Evolutionary conservation across 495 filamentous ascomycete genomes (phyloP), one percentile per base, ranked within the genome.

Genomic region (Penicillium steckii): DNA sequence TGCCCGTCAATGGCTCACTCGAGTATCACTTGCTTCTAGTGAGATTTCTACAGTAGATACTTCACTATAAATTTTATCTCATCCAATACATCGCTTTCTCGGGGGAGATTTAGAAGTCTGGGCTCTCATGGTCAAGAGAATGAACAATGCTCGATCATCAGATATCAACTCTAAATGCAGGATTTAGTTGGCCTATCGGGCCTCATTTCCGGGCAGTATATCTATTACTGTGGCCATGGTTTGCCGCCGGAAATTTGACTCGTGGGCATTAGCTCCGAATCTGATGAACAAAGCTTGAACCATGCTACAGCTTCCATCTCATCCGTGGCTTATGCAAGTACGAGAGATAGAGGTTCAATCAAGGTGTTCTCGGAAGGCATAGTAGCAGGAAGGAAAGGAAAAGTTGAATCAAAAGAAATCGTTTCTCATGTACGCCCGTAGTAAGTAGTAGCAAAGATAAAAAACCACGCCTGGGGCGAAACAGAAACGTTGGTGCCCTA

Each of bases 261-360:
- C 44, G 62, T 35, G 62, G 62, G 50, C 62, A 35, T 59, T 6
- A 24, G 30, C 44, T 47, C 61, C 61, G 61, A 24, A 25, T 15
- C 37, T 18, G 21, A 13, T 21, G 21, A 23, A 33, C 12, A 42
- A 30, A 26, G 32, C 7, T 15, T 35, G n/a, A 46, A 23, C 18
- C 46, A 26, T 49, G 26, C 35, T 8, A 29, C n/a, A 15, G n/a
- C 3, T 18, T 1, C 7, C 12, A n/a, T 8, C 1, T 9, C 12
- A 49, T n/a, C 44, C 57, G 48, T 45, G 47, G 52, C 26, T 48
- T 43, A 3, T 7, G 0, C 18, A 1, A 17, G n/a, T 13, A 38
- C 8, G 1, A 19, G n/a, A 15, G 15, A 38, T 38, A 8, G 13
- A 17, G 27, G 1, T 38, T 19, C 0, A 17, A n/a, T 13, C 17